These are phyloP conservation scores for Diaporthe ilicicola DNA, from an alignment of 2,329 filamentous ascomycete species.

Conservation along the genomic window DNA sequence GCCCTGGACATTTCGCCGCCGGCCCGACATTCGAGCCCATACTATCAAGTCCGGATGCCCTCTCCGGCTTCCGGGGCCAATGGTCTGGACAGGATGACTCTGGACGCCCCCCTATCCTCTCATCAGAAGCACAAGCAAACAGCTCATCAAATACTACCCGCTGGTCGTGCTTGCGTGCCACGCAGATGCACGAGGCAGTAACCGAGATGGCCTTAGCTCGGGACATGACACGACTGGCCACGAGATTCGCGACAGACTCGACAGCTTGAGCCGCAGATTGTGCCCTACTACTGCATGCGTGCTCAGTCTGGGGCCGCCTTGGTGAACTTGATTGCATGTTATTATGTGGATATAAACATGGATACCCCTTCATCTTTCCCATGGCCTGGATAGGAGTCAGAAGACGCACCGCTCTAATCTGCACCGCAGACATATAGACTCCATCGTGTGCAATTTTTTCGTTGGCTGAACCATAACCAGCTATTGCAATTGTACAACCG, in stretches of 20 bases:
- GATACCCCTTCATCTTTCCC: constrained; percentile 24
- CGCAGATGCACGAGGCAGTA: constrained; percentile 9
- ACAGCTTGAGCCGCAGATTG: constrained; percentile 7
- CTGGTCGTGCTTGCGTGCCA: not conserved
- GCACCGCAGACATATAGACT: constrained; percentile 13
- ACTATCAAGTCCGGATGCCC: constrained; percentile 14
- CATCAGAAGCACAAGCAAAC: constrained; percentile 22
- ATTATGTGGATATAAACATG: constrained; percentile 31
- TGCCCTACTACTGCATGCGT: constrained; percentile 13
- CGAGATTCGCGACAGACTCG: not conserved
- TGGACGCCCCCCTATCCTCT: not conserved
- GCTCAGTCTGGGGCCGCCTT: constrained; percentile 1
- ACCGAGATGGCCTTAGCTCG: constrained; percentile 4
- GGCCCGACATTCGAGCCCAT: constrained; percentile 13
- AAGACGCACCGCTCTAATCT: not conserved
- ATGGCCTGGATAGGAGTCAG: not conserved
- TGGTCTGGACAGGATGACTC: constrained; percentile 1
- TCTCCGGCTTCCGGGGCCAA: constrained; percentile 4
- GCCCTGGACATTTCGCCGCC: constrained; percentile 3
- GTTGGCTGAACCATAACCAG: constrained; percentile 1
- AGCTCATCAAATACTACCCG: constrained; percentile 14
- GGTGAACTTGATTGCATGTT: not conserved
- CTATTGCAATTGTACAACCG: constrained; percentile 4
- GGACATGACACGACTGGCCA: constrained; percentile 1
- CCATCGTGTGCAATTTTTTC: constrained; percentile 16